Conservation (phyloP, 768 basidiomycete species). For the Tylopilus rubrobrunneus region DNA sequence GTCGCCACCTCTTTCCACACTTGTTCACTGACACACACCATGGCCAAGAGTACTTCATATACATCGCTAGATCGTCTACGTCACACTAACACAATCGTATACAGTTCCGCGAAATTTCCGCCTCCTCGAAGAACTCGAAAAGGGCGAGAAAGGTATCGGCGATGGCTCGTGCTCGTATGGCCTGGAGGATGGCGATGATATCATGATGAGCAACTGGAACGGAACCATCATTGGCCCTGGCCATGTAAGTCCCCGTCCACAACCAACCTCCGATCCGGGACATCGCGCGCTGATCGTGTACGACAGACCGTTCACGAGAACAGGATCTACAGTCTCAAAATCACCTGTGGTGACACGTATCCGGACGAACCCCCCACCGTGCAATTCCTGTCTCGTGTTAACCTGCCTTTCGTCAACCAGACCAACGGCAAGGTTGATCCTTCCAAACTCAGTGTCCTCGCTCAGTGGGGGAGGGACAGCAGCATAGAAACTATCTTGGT, state of each 20-base stretch:
- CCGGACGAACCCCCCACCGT: slow-evolving; percentile 77
- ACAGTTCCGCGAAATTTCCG: slow-evolving; percentile 95
- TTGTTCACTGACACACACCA: slow-evolving; percentile 20
- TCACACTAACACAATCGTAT: background rate
- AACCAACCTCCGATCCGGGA: slow-evolving; percentile 4
- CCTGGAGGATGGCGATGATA: slow-evolving; percentile 91
- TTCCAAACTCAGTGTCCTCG: slow-evolving; percentile 64
- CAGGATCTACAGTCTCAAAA: slow-evolving; percentile 94
- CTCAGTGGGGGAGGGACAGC: slow-evolving; percentile 67
- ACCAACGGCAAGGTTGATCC: slow-evolving; percentile 75
- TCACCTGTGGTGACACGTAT: slow-evolving; percentile 73
- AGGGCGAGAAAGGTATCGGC: slow-evolving; percentile 99
- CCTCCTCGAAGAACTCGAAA: slow-evolving; percentile 96
- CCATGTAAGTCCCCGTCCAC: slow-evolving; percentile 59
- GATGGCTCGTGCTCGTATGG: slow-evolving; percentile 98
- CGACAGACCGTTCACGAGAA: slow-evolving; percentile 94
- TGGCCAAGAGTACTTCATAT: slow-evolving; percentile 50
- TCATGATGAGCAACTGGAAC: slow-evolving; percentile 98
- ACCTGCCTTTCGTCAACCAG: slow-evolving; percentile 86
- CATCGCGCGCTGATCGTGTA: slow-evolving; percentile 14
- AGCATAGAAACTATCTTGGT: slow-evolving; percentile 89
- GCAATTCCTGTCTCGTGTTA: slow-evolving; percentile 85
- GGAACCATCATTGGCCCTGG: slow-evolving; percentile 99
- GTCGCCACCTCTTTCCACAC: background rate
- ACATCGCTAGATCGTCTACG: background rate